A percentile compares a stretch with the other conserved stretches of the same genome.
Evolutionary conservation across 2,329 filamentous ascomycete genomes (phyloP).

Genomic region (Cadophora luteo-olivacea): DNA sequence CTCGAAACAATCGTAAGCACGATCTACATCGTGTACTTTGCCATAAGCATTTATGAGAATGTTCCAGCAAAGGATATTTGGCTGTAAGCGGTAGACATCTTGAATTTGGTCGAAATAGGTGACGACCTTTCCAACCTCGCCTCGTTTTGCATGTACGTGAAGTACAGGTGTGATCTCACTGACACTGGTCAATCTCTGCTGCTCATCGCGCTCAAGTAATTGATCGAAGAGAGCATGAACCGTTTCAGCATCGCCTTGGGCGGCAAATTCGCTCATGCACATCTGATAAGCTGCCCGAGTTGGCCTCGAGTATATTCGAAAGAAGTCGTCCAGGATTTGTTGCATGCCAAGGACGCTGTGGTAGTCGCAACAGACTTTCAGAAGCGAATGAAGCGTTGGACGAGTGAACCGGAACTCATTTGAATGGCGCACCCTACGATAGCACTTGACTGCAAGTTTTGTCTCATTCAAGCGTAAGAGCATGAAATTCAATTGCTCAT

Average conservation of each 20-base stretch:
- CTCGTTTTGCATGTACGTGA: slow-evolving; percentile 73
- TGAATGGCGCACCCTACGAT: slow-evolving; percentile 34
- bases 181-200: slow-evolving; percentile 12
- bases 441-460: slow-evolving; percentile 35
- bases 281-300: slow-evolving; percentile 41
- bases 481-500: slow-evolving; percentile 30
- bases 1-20: slow-evolving; percentile 69
- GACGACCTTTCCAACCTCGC: slow-evolving; percentile 65
- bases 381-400: slow-evolving; percentile 39
- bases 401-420: slow-evolving; percentile 28
- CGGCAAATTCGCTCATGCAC: slow-evolving; percentile 51
- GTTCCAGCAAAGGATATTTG: slow-evolving; percentile 74
- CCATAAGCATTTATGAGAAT: slow-evolving; percentile 75
- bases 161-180: slow-evolving; percentile 62
- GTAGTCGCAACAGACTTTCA: slow-evolving; percentile 43
- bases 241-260: slow-evolving; percentile 52
- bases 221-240: slow-evolving; percentile 53
- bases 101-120: slow-evolving; percentile 68
- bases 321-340: slow-evolving; percentile 47
- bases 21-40: slow-evolving; percentile 69
- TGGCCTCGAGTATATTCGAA: slow-evolving; percentile 41
- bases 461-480: slow-evolving; percentile 34
- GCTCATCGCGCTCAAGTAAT: slow-evolving; percentile 35
- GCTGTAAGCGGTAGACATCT: slow-evolving; percentile 59
- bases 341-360: slow-evolving; percentile 46